phyloP scores from a whole-genome alignment of 83 land plant genomes.

The Diphasiastrum complanatum region DNA sequence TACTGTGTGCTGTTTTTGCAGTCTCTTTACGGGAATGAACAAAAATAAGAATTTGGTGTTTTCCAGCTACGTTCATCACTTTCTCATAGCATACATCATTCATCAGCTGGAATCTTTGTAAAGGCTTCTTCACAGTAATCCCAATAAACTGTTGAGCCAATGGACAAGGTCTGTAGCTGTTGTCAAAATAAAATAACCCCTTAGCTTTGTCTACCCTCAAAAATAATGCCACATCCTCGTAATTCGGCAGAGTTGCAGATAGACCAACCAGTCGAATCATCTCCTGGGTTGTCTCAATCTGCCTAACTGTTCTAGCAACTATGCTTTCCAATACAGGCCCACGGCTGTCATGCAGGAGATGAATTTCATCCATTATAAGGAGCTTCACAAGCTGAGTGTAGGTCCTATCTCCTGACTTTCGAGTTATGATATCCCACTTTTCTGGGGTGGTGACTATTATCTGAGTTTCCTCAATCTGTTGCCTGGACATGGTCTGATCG shows the following conservation, averaged over 20 bases:
- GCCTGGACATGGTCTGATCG: constrained; percentile 4
- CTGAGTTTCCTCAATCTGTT: constrained; percentile 15
- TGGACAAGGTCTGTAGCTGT: constrained; percentile 9
- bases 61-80: too few species aligned
- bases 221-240: constrained; percentile 3
- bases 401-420: constrained; percentile 9
- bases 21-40: too few species aligned
- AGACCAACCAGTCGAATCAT: constrained; percentile 6
- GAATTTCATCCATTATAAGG: constrained; percentile 8
- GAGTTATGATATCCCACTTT: constrained; percentile 20
- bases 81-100: constrained; percentile 11
- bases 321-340: constrained; percentile 15
- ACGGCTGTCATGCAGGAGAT: constrained; percentile 9
- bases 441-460: too few species aligned
- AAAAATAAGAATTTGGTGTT: too few species aligned
- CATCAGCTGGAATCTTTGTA: constrained; percentile 14
- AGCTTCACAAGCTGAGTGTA: constrained; percentile 14
- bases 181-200: constrained; percentile 13
- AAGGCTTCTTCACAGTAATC: constrained; percentile 11
- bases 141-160: constrained; percentile 11
- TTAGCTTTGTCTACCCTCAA: constrained; percentile 7
- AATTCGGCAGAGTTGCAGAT: constrained; percentile 15
- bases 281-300: constrained; percentile 9
- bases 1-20: too few species aligned
- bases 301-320: constrained; percentile 6